Conservation (phyloP, 345 rosid genomes). For the Eucalyptus sideroxylon region DNA sequence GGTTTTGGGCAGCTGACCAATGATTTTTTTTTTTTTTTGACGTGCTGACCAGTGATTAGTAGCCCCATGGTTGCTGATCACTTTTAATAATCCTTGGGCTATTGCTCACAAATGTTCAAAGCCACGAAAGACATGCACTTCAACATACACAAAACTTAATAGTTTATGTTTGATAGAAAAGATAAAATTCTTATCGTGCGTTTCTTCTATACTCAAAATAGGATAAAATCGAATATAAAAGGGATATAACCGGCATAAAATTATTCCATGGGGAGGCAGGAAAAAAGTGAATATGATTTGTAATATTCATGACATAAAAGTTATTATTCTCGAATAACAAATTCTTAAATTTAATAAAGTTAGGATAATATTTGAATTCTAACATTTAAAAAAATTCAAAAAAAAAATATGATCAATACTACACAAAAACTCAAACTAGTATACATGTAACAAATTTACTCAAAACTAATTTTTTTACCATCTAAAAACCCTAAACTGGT, state of each 20-base stretch:
- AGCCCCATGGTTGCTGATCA: background rate
- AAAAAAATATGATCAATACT: too few species aligned
- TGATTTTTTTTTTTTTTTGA: background rate
- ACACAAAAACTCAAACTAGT: too few species aligned
- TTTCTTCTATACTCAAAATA: too few species aligned
- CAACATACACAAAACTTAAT: background rate
- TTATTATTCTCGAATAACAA: too few species aligned
- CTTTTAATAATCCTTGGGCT: background rate
- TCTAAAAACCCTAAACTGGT: too few species aligned
- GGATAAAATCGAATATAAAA: background rate
- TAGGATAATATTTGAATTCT: too few species aligned
- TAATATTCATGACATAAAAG: too few species aligned
- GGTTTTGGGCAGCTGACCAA: background rate
- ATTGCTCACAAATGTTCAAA: background rate
- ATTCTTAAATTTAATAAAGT: background rate
- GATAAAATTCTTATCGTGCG: rapidly evolving
- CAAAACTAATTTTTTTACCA: rapidly evolving
- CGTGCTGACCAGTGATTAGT: background rate
- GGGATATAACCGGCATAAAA: rapidly evolving
- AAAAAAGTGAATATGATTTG: rapidly evolving
- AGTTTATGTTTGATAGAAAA: background rate
- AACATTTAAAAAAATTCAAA: background rate
- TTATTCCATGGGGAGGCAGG: background rate
- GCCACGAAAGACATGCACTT: background rate
- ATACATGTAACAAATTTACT: rapidly evolving